Base-by-base conservation (phyloP, 2,329 filamentous ascomycete genomes). In the Laburnicola sp. region DNA sequence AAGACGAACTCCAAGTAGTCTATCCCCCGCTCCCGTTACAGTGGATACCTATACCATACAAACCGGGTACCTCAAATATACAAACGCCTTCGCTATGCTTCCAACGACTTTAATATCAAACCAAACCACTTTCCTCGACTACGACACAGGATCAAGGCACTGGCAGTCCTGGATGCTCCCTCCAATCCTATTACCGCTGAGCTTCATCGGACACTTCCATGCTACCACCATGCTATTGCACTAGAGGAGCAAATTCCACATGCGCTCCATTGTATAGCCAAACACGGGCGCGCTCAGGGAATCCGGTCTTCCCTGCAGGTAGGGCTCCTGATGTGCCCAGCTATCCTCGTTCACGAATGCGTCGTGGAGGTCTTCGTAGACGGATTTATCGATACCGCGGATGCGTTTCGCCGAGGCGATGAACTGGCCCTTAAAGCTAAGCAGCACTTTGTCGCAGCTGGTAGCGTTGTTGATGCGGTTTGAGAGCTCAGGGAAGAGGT, bases 371-470 rank as follows among this genome's bases (percentile, higher is more conserved):
- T 64, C 57, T 39, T 71, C 55, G 48, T 72, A 76, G 11, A 72
- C 48, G 1, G 45, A 42, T 35, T 59, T 68, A 16, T 55, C 53
- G 5, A 65, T 60, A 1, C 60, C 72, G 0, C 74, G 59, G 4
- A 79, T 73, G 1, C 78, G 65, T 3, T 60, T 62, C 1, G 73
- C 72, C 1, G 74, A 76, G 1, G 70, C 74, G 38, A 78, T 62
- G 60, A 80, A 79, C 49, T 77, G 74, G 6, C 77, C 78, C 31
- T 74, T 73, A 51, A 75, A 76, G 1, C 73, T 74, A 5, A 78
- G 60, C 0, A 75, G 60, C 0, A 74, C 66, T 21, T 57, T 57
- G 5, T 64, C 58, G 53, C 72, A 74, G 16, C 51, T 51, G 7
- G 45, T 51, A 5, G 47, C 23, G n/a, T 50, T 41, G 45, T 64